Percentiles rank a stretch among this genome's conserved stretches.
phyloP scores from a whole-genome alignment of 208 protist genomes.

The Trypanosoma melophagium region DNA sequence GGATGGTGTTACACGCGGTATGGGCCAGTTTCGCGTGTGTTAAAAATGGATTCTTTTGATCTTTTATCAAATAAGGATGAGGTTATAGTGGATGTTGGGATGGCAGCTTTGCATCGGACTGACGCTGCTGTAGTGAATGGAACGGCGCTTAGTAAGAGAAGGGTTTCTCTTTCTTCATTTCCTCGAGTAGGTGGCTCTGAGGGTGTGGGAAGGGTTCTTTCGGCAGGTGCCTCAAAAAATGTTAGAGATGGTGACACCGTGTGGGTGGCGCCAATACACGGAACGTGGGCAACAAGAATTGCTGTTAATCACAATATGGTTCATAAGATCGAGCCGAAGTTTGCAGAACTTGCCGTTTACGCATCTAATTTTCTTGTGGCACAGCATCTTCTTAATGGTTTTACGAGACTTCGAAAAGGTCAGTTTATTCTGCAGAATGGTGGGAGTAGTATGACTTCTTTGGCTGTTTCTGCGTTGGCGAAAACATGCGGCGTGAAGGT shows the following conservation, averaged over 20 bases:
- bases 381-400: conserved; percentile 66
- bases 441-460: conserved; percentile 67
- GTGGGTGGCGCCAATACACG: conserved; percentile 66
- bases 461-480: conserved; percentile 67
- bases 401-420: conserved; percentile 45
- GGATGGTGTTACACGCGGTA: conserved; percentile 71
- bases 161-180: conserved; percentile 36
- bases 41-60: conserved; percentile 57
- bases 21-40: conserved; percentile 52
- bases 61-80: conserved; percentile 43
- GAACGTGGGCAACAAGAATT: conserved; percentile 65
- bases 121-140: conserved; percentile 76
- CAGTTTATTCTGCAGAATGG: conserved; percentile 75
- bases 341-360: conserved; percentile 48
- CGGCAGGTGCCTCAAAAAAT: conserved; percentile 10
- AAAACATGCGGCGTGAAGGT: conserved; percentile 42
- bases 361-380: conserved; percentile 73
- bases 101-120: conserved; percentile 61
- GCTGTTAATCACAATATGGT: conserved; percentile 38
- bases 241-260: conserved; percentile 78
- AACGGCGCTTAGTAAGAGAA: conserved; percentile 53
- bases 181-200: conserved; percentile 64
- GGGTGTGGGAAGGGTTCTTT: conserved; percentile 61
- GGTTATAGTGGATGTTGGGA: conserved; percentile 60
- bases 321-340: conserved; percentile 60